Percentiles rank a stretch among this genome's conserved stretches.
These are phyloP conservation scores for Ilyonectria destructans DNA, from an alignment of 2,329 filamentous ascomycete genomes.

Conservation along the genomic window DNA sequence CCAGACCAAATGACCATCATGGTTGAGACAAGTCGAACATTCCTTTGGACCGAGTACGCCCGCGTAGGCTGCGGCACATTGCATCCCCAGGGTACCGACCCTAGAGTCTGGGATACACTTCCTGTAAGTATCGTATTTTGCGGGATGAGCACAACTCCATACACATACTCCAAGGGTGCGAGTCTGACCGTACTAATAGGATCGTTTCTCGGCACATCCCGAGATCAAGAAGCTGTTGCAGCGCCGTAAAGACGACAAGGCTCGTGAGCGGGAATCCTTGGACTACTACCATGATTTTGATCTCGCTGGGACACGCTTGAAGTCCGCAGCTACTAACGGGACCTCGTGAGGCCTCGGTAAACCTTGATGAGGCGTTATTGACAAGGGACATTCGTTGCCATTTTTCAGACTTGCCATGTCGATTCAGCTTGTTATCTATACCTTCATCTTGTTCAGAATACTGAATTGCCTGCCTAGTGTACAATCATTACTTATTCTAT, in stretches of 20 bases:
- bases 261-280: accelerated
- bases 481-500: background rate
- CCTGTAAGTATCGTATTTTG: background rate
- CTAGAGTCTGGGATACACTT: conserved; percentile 29
- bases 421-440: background rate
- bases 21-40: conserved; percentile 26
- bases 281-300: conserved; percentile 30
- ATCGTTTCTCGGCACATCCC: conserved; percentile 28
- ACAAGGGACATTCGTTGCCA: background rate
- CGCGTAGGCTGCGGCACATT: conserved; percentile 26
- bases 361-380: too few relatives aligned
- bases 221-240: conserved; percentile 14
- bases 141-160: background rate
- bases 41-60: conserved; percentile 33
- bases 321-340: too few relatives aligned
- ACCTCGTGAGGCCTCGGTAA: too few relatives aligned
- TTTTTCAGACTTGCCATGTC: conserved; percentile 3
- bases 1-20: conserved; percentile 37
- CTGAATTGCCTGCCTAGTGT: background rate
- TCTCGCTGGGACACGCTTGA: background rate
- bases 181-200: background rate
- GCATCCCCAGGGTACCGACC: conserved; percentile 26
- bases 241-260: conserved; percentile 17
- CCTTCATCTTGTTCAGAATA: too few relatives aligned
- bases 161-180: background rate